phyloP scores from a whole-genome alignment of 495 filamentous ascomycete species.

The Penicillium atrosanguineum region DNA sequence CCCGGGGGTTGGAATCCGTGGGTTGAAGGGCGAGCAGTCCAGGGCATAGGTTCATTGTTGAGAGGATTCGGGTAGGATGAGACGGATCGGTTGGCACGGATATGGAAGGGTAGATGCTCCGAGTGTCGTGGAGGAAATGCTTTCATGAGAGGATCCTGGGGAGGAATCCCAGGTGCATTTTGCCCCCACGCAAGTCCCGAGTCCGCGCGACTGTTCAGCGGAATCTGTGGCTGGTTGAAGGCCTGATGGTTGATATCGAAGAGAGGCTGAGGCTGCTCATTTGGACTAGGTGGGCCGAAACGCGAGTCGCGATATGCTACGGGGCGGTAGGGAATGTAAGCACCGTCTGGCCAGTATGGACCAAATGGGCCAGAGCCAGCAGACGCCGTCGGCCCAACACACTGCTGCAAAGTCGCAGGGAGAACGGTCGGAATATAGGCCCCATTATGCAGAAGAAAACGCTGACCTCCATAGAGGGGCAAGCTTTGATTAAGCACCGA shows the following conservation, averaged over 20 bases:
- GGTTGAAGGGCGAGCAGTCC: slow-evolving; percentile 23
- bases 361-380: slow-evolving; percentile 71
- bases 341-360: slow-evolving; percentile 76
- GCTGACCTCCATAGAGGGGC: slow-evolving; percentile 37
- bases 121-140: slow-evolving; percentile 45
- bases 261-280: slow-evolving; percentile 20
- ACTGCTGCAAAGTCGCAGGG: slow-evolving; percentile 68
- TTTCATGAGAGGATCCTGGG: slow-evolving; percentile 31
- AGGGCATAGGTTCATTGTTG: slow-evolving; percentile 18
- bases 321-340: slow-evolving; percentile 70
- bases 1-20: slow-evolving; percentile 23
- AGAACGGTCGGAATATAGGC: slow-evolving; percentile 64
- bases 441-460: slow-evolving; percentile 43
- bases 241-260: slow-evolving; percentile 30
- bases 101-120: slow-evolving; percentile 41
- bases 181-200: slow-evolving; percentile 34
- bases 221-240: slow-evolving; percentile 28
- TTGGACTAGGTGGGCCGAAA: slow-evolving; percentile 31
- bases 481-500: slow-evolving; percentile 50
- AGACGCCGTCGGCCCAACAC: slow-evolving; percentile 68
- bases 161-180: slow-evolving; percentile 22
- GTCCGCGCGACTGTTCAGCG: slow-evolving; percentile 24
- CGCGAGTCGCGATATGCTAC: slow-evolving; percentile 61
- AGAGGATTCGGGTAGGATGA: slow-evolving; percentile 14
- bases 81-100: slow-evolving; percentile 20